Evolutionary conservation across 768 basidiomycete genomes (phyloP).

Genomic region (Panus rudis): DNA sequence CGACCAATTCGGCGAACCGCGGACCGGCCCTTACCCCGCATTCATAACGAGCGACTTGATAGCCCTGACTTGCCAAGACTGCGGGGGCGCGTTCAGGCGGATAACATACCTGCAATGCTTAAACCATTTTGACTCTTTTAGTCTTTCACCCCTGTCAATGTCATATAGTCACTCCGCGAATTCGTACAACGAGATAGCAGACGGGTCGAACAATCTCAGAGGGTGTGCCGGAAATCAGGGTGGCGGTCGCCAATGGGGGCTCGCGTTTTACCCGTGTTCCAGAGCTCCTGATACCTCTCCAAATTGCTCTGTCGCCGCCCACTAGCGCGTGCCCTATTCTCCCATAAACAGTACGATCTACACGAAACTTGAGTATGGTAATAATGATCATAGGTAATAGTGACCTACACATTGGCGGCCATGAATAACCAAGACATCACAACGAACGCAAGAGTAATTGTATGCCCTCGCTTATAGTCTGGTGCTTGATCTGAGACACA

Average conservation of each 20-base stretch:
- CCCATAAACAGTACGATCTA: constrained; percentile 48
- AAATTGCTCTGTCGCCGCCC: constrained; percentile 46
- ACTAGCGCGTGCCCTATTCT: constrained; percentile 48
- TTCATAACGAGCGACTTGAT: no score
- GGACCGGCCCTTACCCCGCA: no score
- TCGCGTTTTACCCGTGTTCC: constrained; percentile 42
- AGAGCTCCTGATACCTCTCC: constrained; percentile 37
- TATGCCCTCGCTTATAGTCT: constrained; percentile 49
- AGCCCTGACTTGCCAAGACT: no score
- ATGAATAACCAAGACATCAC: constrained; percentile 46
- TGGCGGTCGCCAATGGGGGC: constrained; percentile 52
- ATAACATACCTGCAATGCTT: no score
- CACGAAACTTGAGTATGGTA: not conserved
- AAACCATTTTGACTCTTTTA: no score
- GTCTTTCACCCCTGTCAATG: no score
- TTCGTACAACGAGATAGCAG: no score
- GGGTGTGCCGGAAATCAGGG: constrained; percentile 42
- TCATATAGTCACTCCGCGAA: no score
- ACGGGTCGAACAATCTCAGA: no score
- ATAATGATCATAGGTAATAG: not conserved
- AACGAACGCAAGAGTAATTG: constrained; percentile 47
- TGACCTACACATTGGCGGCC: constrained; percentile 45
- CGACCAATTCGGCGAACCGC: no score
- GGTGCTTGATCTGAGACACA: constrained; percentile 47
- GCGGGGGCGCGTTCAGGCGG: no score